These are phyloP conservation scores for Dryas octopetala DNA, from an alignment of 306 rosid species.

Conservation along the genomic window DNA sequence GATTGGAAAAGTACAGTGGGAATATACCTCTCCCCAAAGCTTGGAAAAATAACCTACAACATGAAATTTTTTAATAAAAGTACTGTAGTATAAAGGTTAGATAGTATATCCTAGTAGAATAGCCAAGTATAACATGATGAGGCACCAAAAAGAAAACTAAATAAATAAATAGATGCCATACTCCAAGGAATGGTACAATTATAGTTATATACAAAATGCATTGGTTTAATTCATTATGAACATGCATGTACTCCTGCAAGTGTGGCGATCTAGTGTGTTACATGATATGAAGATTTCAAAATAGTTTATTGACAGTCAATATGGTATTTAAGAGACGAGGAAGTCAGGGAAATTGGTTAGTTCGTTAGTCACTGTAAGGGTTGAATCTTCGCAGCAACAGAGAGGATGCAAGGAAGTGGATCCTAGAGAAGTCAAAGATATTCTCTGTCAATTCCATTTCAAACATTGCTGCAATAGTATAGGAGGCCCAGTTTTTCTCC, in stretches of 20 bases:
- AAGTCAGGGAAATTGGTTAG: too few species aligned
- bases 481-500: too few species aligned
- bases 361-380: too few species aligned
- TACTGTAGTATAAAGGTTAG: background rate
- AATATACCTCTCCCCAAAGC: constrained; percentile 91
- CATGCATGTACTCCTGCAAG: background rate
- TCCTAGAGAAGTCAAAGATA: too few species aligned
- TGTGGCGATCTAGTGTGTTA: background rate
- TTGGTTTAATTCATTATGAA: background rate
- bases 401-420: too few species aligned
- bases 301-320: background rate
- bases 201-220: background rate
- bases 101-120: background rate
- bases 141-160: background rate
- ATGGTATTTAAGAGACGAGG: background rate
- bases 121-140: background rate
- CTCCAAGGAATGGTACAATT: background rate
- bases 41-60: constrained; percentile 80
- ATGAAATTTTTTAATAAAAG: background rate
- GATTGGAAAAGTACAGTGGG: constrained; percentile 74
- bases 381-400: too few species aligned
- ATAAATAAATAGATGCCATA: background rate
- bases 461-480: too few species aligned
- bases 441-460: too few species aligned
- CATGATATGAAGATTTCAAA: background rate